Percentiles rank a stretch among this genome's conserved stretches.
Evolutionary conservation across 1,284 basidiomycete genomes (phyloP).

Genomic region (Golubevia pallescens): DNA sequence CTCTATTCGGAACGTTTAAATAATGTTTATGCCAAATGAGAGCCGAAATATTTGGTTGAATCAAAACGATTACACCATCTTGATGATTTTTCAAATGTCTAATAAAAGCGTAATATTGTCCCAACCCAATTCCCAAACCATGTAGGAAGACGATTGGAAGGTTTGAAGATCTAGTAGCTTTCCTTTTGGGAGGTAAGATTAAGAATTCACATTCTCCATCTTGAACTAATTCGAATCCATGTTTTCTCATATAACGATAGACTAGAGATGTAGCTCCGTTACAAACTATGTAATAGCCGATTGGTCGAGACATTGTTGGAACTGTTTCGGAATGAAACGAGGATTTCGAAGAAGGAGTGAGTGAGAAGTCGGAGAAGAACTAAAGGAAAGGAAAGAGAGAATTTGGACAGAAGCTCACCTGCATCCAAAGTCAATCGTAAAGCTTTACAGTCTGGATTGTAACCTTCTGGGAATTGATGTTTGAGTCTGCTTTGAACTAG

Average conservation of each 20-base stretch:
- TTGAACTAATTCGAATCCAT: conserved; percentile 12
- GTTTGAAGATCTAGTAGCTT: background rate
- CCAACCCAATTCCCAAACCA: conserved; percentile 30
- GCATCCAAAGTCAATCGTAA: conserved; percentile 19
- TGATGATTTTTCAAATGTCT: conserved; percentile 12
- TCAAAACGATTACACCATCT: conserved; percentile 17
- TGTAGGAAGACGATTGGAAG: conserved; percentile 28
- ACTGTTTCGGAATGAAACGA: too few relatives aligned
- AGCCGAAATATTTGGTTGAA: conserved; percentile 24
- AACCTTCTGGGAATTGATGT: conserved; percentile 9
- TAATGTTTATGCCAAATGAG: conserved; percentile 12
- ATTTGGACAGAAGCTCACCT: conserved; percentile 4
- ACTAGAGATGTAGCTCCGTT: conserved; percentile 7
- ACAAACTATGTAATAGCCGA: conserved; percentile 20
- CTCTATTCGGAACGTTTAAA: conserved; percentile 16
- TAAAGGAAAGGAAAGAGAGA: too few relatives aligned
- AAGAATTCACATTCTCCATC: conserved; percentile 20
- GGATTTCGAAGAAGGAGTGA: too few relatives aligned
- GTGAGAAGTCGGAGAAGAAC: too few relatives aligned
- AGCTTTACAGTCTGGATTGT: conserved; percentile 10
- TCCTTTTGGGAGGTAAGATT: conserved; percentile 5
- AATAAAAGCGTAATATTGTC: conserved; percentile 23
- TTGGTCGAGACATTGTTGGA: conserved; percentile 4
- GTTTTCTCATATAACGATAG: conserved; percentile 5
- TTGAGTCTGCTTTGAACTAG: conserved; percentile 9